phyloP scores from a whole-genome alignment of 768 basidiomycete genomes.

The Hypholoma fasciculare region DNA sequence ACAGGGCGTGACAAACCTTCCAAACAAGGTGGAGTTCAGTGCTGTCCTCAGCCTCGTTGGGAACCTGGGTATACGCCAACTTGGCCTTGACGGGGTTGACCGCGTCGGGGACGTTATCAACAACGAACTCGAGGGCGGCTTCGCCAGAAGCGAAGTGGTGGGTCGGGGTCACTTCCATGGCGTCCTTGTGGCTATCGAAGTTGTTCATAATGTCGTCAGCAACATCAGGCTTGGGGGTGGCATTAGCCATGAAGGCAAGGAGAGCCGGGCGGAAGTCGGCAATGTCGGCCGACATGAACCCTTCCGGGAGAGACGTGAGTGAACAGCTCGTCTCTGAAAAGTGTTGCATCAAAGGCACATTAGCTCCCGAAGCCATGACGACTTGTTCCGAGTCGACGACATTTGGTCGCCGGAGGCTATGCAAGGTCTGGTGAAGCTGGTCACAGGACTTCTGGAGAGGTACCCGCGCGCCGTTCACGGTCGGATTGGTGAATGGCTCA shows the following conservation, averaged over 20 bases:
- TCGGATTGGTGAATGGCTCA: constrained; percentile 27
- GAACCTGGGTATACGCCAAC: constrained; percentile 82
- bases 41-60: constrained; percentile 55
- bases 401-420: constrained; percentile 24
- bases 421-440: constrained; percentile 31
- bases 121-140: constrained; percentile 34
- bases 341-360: constrained; percentile 37
- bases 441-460: constrained; percentile 59
- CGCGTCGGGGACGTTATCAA: constrained; percentile 71
- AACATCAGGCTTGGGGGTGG: constrained; percentile 54
- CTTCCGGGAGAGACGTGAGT: not conserved
- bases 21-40: constrained; percentile 76
- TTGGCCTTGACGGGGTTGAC: constrained; percentile 80
- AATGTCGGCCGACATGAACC: constrained; percentile 22
- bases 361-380: constrained; percentile 26
- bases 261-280: constrained; percentile 57
- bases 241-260: constrained; percentile 77
- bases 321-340: constrained; percentile 58
- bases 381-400: constrained; percentile 33
- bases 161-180: constrained; percentile 43
- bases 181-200: constrained; percentile 48
- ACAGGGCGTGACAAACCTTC: constrained; percentile 50
- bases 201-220: constrained; percentile 48
- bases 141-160: constrained; percentile 50
- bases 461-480: constrained; percentile 36